phyloP scores from a whole-genome alignment of 805 yeast species.

The Schizosaccharomyces japonicus region DNA sequence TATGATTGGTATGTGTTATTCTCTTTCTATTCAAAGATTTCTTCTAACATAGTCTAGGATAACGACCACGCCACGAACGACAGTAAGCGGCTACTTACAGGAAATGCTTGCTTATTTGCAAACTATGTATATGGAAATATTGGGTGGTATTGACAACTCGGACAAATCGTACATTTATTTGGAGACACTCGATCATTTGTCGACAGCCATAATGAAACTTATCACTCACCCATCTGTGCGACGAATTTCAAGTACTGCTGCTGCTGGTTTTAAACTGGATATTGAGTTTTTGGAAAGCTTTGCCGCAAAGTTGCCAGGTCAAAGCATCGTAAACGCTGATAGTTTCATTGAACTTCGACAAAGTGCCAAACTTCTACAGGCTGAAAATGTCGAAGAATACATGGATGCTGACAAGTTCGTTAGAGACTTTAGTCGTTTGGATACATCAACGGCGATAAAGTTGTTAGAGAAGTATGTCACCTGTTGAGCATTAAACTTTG shows the following conservation, averaged over 20 bases:
- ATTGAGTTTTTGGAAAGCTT: constrained; percentile 45
- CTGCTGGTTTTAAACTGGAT: constrained; percentile 55
- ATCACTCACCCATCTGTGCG: constrained; percentile 29
- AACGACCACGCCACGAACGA: constrained; percentile 21
- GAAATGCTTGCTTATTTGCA: constrained; percentile 72
- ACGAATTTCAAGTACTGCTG: constrained; percentile 34
- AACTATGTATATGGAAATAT: constrained; percentile 63
- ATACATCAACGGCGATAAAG: constrained; percentile 42
- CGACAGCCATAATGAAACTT: constrained; percentile 40
- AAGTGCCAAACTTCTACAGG: constrained; percentile 42
- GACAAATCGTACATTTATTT: constrained; percentile 60
- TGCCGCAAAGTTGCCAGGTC: constrained; percentile 15
- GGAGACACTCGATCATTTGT: constrained; percentile 66
- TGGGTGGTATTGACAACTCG: constrained; percentile 55
- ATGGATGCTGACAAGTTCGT: constrained; percentile 29
- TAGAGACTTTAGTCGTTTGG: constrained; percentile 51
- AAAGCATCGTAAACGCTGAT: constrained; percentile 8
- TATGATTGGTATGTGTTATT: constrained; percentile 41
- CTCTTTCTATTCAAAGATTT: background rate
- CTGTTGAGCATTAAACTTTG: too few species aligned
- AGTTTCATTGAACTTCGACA: constrained; percentile 64
- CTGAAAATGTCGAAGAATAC: constrained; percentile 40
- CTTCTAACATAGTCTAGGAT: constrained; percentile 8
- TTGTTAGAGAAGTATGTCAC: constrained; percentile 26
- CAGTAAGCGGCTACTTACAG: constrained; percentile 49